Evolutionary conservation across 2,329 filamentous ascomycete genomes (phyloP), one percentile per base, ranked within the genome.

Genomic region (Ophiostoma sp.): DNA sequence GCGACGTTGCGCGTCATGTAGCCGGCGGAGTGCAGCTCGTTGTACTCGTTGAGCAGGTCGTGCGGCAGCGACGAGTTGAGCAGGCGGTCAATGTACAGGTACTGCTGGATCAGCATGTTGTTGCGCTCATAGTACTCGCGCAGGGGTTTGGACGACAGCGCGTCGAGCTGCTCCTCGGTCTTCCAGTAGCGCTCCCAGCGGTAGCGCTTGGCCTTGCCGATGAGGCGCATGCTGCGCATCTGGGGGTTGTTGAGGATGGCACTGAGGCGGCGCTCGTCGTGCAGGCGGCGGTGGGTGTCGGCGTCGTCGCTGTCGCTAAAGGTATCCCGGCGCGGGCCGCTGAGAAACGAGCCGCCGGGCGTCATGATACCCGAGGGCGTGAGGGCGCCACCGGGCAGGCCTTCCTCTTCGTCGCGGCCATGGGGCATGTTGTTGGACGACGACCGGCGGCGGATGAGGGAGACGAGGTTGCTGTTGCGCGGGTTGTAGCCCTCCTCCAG

Each of bases 21-120:
- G 35, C 35, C 65, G 54, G 83, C 85, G 27, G 83, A 82, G 62
- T 86, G 83, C 67, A 88, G 82, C 73, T 90, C 83, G 73, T 89
- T 89, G 79, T 97, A 97, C 79, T 97, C 94, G 77, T 96, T 94
- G 71, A 98, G 88, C 64, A 98, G 83, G 75, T 94, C 90, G 77
- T 96, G 94, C 1, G 94, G 94, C n/a, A 97, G 86, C 39, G 92
- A 94, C 10, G 93, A 97, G 80, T 97, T 93, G 72, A 98, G 85
- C 70, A 98, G 83, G 68, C 90, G 87, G 80, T 97, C 94, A 75
- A 97, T 97, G 78, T 96, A 97, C 73, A 96, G 84, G 78, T 97
- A 98, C 78, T 96, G 91, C 78, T 95, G 91, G 71, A 98, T 88
- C 62, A 97, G 83, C 74, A 89, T 89, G 80, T 98, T 98, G 77